These are phyloP conservation scores for Naganishia sp. DNA, from an alignment of 1,284 basidiomycete genomes.

Conservation along the genomic window DNA sequence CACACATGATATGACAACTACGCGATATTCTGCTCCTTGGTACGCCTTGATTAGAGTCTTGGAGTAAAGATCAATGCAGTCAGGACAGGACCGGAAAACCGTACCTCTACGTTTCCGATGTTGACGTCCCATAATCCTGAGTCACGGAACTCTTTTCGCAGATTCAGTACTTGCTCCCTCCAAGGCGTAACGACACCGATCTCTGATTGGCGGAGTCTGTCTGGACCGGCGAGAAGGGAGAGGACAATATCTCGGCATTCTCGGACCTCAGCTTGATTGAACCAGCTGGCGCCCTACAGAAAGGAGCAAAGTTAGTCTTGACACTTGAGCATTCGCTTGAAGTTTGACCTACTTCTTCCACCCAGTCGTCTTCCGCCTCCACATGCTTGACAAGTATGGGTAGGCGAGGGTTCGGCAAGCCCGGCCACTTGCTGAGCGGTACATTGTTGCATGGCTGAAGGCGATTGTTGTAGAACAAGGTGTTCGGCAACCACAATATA, in stretches of 20 bases:
- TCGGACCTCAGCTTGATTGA: slow-evolving; percentile 26
- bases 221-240: slow-evolving; percentile 25
- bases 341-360: slow-evolving; percentile 46
- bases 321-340: neutral
- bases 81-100: neutral
- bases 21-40: slow-evolving; percentile 45
- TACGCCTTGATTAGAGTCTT: slow-evolving; percentile 28
- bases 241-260: slow-evolving; percentile 34
- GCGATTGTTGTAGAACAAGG: slow-evolving; percentile 53
- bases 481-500: slow-evolving; percentile 51
- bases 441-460: slow-evolving; percentile 46
- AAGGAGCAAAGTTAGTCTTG: slow-evolving; percentile 20
- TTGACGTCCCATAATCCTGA: slow-evolving; percentile 45
- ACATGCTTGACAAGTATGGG: slow-evolving; percentile 49
- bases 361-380: slow-evolving; percentile 46
- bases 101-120: slow-evolving; percentile 52
- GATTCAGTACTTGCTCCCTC: slow-evolving; percentile 55
- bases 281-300: slow-evolving; percentile 36
- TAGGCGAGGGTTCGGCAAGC: slow-evolving; percentile 42
- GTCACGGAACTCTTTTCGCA: slow-evolving; percentile 48
- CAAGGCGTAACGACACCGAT: slow-evolving; percentile 53
- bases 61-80: no score
- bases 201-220: slow-evolving; percentile 39
- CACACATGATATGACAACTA: slow-evolving; percentile 51
- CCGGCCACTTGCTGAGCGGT: slow-evolving; percentile 41